phyloP scores from a whole-genome alignment of 1,284 basidiomycete species.

The Termitomyces sp. region DNA sequence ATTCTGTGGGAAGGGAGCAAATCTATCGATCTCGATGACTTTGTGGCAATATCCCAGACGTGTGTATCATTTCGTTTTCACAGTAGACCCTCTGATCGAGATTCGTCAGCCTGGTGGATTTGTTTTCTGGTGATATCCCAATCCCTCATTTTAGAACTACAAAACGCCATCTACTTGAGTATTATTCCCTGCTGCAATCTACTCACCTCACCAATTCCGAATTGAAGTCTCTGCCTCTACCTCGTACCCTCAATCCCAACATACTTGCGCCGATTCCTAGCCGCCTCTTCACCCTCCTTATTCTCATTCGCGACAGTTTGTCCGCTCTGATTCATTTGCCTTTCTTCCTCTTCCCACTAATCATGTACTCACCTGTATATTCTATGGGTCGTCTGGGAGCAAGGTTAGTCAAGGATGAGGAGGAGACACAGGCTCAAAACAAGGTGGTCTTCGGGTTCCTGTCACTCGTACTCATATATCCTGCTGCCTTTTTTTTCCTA shows the following conservation, averaged over 20 bases:
- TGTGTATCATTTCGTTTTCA: slow-evolving; percentile 33
- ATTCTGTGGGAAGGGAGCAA: slow-evolving; percentile 81
- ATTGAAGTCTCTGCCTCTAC: slow-evolving; percentile 74
- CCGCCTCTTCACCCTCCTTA: slow-evolving; percentile 72
- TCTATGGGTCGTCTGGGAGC: slow-evolving; percentile 73
- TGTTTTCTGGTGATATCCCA: slow-evolving; percentile 69
- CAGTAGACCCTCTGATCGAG: slow-evolving; percentile 17
- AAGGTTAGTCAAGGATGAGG: slow-evolving; percentile 76
- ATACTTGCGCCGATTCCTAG: slow-evolving; percentile 70
- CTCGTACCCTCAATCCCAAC: slow-evolving; percentile 74
- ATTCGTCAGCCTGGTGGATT: slow-evolving; percentile 66
- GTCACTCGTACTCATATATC: slow-evolving; percentile 73
- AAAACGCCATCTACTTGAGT: slow-evolving; percentile 72
- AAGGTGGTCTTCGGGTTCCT: slow-evolving; percentile 84
- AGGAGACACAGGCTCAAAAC: slow-evolving; percentile 90
- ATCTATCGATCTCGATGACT: slow-evolving; percentile 73
- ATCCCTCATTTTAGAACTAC: slow-evolving; percentile 56
- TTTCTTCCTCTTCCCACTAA: slow-evolving; percentile 81
- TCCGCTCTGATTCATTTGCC: slow-evolving; percentile 70
- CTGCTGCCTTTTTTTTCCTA: slow-evolving; percentile 74
- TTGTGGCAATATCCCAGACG: slow-evolving; percentile 86
- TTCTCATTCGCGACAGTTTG: slow-evolving; percentile 75
- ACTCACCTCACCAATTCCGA: slow-evolving; percentile 80
- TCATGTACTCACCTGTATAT: slow-evolving; percentile 83
- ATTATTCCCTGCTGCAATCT: slow-evolving; percentile 82